phyloP scores from a whole-genome alignment of 2,329 filamentous ascomycete genomes.

The Immersiporthe knoxdaviesiana region DNA sequence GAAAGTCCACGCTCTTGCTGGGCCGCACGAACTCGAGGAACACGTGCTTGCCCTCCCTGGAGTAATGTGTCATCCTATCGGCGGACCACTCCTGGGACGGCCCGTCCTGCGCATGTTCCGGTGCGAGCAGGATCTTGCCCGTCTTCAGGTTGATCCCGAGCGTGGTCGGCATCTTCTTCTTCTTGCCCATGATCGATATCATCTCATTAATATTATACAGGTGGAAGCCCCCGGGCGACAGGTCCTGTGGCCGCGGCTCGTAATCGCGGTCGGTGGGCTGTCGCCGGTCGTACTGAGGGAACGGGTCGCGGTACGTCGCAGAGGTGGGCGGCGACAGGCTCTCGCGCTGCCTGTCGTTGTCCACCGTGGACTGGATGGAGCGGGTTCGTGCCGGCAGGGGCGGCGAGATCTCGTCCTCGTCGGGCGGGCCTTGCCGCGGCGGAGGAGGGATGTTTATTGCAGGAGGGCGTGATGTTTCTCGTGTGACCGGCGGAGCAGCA shows the following conservation, averaged over 20 bases:
- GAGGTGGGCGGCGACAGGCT: conserved; percentile 41
- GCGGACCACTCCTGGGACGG: conserved; percentile 91
- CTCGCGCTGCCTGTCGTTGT: conserved; percentile 35
- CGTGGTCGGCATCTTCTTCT: conserved; percentile 98
- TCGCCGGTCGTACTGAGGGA: conserved; percentile 39
- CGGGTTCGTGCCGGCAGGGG: conserved; percentile 64
- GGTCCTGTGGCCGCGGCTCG: conserved; percentile 36
- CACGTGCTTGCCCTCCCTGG: conserved; percentile 95
- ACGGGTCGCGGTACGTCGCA: conserved; percentile 26
- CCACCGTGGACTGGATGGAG: conserved; percentile 41
- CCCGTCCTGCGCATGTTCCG: conserved; percentile 81
- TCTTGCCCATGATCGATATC: conserved; percentile 94
- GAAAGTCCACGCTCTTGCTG: conserved; percentile 94
- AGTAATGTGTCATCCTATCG: conserved; percentile 96
- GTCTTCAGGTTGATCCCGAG: conserved; percentile 90
- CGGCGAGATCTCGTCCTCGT: conserved; percentile 67
- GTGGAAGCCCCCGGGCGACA: conserved; percentile 80
- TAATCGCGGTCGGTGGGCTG: conserved; percentile 34
- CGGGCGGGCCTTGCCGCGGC: conserved; percentile 50
- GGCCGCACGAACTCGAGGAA: conserved; percentile 92
- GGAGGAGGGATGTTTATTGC: conserved; percentile 62
- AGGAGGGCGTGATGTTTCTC: conserved; percentile 33
- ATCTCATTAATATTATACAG: conserved; percentile 98
- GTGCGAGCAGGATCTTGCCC: conserved; percentile 86
- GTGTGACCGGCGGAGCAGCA: conserved; percentile 48